These are phyloP conservation scores for Discostella stelligera DNA, from an alignment of 352 stramenopile genomes.

Conservation along the genomic window DNA sequence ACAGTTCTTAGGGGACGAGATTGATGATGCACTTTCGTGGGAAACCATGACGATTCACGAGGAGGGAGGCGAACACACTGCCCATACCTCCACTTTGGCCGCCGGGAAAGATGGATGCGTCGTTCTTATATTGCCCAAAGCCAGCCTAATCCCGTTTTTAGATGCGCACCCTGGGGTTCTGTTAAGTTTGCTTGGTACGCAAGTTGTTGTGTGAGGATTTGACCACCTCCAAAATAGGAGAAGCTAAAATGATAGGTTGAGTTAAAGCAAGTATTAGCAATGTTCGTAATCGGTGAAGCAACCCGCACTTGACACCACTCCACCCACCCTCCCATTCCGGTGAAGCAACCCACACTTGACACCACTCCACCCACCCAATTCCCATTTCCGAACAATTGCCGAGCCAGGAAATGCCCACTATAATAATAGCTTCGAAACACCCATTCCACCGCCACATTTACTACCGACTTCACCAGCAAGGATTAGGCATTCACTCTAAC, in stretches of 20 bases:
- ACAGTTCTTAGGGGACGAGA: constrained; percentile 55
- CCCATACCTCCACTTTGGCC: constrained; percentile 72
- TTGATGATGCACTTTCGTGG: constrained; percentile 28
- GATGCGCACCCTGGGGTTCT: constrained; percentile 76
- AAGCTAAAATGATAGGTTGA: neutral
- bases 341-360: too few species aligned
- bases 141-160: constrained; percentile 73
- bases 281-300: too few species aligned
- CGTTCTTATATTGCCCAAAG: constrained; percentile 69
- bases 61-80: constrained; percentile 29
- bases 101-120: constrained; percentile 79
- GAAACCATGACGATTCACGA: constrained; percentile 64
- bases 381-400: too few species aligned
- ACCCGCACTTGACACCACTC: too few species aligned
- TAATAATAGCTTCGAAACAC: too few species aligned
- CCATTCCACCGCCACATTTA: too few species aligned
- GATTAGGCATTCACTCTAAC: too few species aligned
- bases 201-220: constrained; percentile 73
- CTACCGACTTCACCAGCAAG: too few species aligned
- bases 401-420: too few species aligned
- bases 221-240: neutral
- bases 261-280: too few species aligned
- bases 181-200: constrained; percentile 75
- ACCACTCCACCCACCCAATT: too few species aligned
- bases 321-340: too few species aligned